Base-by-base conservation (phyloP, 176 grass and related monocot species). In the Themeda triandra region DNA sequence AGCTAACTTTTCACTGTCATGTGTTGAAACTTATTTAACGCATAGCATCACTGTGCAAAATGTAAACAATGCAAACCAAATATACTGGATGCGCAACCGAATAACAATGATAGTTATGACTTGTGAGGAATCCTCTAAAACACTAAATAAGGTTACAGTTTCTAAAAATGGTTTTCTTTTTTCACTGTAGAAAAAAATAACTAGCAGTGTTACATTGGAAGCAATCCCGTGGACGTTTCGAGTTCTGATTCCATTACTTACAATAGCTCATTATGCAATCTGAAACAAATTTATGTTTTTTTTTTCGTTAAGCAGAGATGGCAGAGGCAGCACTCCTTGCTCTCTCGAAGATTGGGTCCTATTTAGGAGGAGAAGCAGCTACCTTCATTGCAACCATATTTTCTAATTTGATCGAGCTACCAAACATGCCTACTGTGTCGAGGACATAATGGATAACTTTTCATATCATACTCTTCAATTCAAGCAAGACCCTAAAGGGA, bases 391-490 rank as follows among this genome's bases (percentile, higher is more conserved):
- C 44, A 31, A 75, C 83, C 65, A 84, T 66, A 28, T 39, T 65
- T 46, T 32, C 39, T 79, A 79, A 65, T 79, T 64, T 79, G 40
- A 79, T 64, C 1, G 76, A 65, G 24, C 70, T 84, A 33, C 51
- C 70, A 39, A 76, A 65, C 70, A 75, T 27, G 75, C 75, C 2
- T 86, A 78, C 33, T 19, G 36, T 6, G 69, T 86, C 62, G 64
- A 86, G 10, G 84, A 80, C 9, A 49, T 80, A 58, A 80, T 86
- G 84, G 82, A 77, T 11, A 76, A 56, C 1, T 78, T 76, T 78
- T 67, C 28, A 30, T 80, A 68, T 32, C 10, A 68, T 19, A 67
- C 29, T 78, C n/a, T 78, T 78, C 64, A 78, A 25, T 85, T 37
- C 27, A 76, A 66, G 35, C 17, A 67, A 74, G 63, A 77, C 19